phyloP scores from a whole-genome alignment of 2,329 filamentous ascomycete genomes.

The Passalora sequoiae region DNA sequence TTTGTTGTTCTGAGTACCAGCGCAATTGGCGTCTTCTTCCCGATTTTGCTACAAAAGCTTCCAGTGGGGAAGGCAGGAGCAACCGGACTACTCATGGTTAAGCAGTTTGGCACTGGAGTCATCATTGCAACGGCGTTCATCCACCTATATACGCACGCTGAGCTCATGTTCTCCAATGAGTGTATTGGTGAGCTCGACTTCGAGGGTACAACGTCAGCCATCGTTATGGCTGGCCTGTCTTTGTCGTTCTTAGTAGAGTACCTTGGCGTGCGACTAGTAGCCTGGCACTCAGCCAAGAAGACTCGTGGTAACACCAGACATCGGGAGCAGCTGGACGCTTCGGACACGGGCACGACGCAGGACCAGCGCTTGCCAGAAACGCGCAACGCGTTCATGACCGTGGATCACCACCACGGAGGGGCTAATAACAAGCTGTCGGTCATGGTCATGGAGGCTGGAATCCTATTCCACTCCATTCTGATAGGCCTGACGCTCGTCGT shows the following conservation, averaged over 20 bases:
- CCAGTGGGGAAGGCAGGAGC: conserved; percentile 39
- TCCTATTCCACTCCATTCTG: conserved; percentile 50
- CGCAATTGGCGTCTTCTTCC: conserved; percentile 62
- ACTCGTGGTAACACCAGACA: conserved; percentile 20
- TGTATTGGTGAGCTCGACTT: conserved; percentile 63
- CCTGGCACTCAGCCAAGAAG: conserved; percentile 1
- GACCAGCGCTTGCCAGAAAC: background rate
- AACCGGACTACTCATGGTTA: conserved; percentile 57
- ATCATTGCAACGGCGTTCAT: conserved; percentile 68
- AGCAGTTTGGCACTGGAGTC: conserved; percentile 68
- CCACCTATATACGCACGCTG: conserved; percentile 67
- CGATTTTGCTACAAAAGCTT: conserved; percentile 58
- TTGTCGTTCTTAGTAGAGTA: conserved; percentile 69
- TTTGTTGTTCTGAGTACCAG: conserved; percentile 68
- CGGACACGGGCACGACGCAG: background rate
- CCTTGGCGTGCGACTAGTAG: conserved; percentile 34
- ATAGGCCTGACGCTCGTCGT: conserved; percentile 63
- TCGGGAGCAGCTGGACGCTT: background rate
- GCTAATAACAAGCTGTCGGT: conserved; percentile 41
- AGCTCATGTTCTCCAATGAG: conserved; percentile 65
- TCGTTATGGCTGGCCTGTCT: conserved; percentile 70
- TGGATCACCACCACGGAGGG: conserved; percentile 18
- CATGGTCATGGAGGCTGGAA: conserved; percentile 72
- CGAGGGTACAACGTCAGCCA: conserved; percentile 63
- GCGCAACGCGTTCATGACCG: conserved; percentile 45